Base-by-base conservation (phyloP, 75 land plant genomes). In the Selaginella moellendorffii region DNA sequence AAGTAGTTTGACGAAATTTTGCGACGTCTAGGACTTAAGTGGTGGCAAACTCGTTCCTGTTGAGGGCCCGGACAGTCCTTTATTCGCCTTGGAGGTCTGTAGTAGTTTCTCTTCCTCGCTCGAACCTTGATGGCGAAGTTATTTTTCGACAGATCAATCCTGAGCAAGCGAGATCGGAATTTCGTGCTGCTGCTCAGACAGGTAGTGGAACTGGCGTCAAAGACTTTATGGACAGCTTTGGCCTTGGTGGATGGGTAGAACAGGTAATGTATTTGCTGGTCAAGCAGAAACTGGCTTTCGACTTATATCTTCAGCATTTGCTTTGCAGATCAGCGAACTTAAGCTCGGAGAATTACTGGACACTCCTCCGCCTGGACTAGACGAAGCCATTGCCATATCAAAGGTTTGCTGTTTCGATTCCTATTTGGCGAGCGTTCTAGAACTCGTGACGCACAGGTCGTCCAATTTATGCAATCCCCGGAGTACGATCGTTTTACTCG, bases 311-410 rank as follows among this genome's bases (percentile, higher is more conserved):
- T 66, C 67, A 19, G 22, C 1, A n/a, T 65, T 25, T 20, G 61
- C 42, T 10, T 27, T 69, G 21, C 65, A 89, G 96, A 65, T 89
- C 72, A 83, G 91, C 65, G 96, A 89, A 42, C 68, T 89, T 19
- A 89, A 89, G 65, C 78, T 89, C 27, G 96, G 91, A 64, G 96
- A 89, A 64, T 66, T 89, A 66, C 71, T 86, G 68, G 90, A 89
- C 53, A 86, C 79, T 31, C 91, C 96, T 64, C 96, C 96, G 30
- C 96, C 90, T 67, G 96, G 96, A 24, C 65, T 89, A 12, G 96
- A 89, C 72, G 96, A 89, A 80, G 96, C 90, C 63, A 86, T 89
- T 72, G 96, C 96, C 23, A 86, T 89, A 53, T 81, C 90, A 8
- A 89, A 89, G 90, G 95, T 69, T n/a, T n/a, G n/a, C n/a, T n/a